Base-by-base conservation (phyloP, 768 basidiomycete species). In the Crassisporium funariophilum region DNA sequence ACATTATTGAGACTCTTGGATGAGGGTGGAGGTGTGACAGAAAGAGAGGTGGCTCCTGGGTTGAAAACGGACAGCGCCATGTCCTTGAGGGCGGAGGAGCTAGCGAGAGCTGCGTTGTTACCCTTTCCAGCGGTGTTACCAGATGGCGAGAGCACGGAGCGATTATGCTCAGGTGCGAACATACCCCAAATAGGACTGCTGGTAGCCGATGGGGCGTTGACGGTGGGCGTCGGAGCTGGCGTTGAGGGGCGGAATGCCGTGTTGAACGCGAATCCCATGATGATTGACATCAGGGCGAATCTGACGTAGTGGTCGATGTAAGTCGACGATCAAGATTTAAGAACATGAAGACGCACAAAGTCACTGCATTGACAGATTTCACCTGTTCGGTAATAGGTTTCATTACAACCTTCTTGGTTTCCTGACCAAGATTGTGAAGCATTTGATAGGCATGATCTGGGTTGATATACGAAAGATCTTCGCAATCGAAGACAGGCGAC, bases 211-310 rank as follows among this genome's bases (percentile, higher is more conserved):
- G 52, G 44, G 15, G 66, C 55, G 23, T 62, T 62, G 20, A 63
- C 59, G 6, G 62, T 67, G 29, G 67, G 66, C 4, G 69, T 69
- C 22, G 70, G 68, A 10, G 57, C 59, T 29, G 72, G 65, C 7
- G 69, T 54, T 5, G 67, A 55, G 4, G 69, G 54, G 15, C 69
- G 72, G 62, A 81, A 73, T 5, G 71, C 59, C 7, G 76, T 73
- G 51, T 80, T 82, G 60, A 79, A 72, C 9, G 82, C 69, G 34
- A 79, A 80, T 24, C 64, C 84, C 72, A 87, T 69, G n/a, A 88
- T 72, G 29, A 89, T 70, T 29, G 85, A 85, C 53, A 89, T 66
- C 38, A 89, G 62, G 1, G 86, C 83, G 49, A 89, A 76, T 38
- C 87, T 89, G 40, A 5, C 21, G n/a, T 48, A 31, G 23, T n/a